Base-by-base conservation (phyloP, 176 grass and related monocot species). In the Canna indica region DNA sequence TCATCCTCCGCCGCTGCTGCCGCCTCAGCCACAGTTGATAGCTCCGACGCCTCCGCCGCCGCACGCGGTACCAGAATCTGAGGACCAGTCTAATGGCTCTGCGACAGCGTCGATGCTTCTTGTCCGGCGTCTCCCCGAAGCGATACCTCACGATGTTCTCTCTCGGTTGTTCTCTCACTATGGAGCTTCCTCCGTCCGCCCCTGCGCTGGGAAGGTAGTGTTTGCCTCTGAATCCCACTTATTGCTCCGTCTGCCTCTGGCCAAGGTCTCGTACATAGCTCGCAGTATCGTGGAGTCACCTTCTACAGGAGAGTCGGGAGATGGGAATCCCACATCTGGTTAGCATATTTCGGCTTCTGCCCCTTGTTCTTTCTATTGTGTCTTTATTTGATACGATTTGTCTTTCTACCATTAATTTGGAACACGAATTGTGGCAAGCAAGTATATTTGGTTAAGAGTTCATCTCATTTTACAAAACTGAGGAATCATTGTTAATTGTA, bases 311-410 rank as follows among this genome's bases (percentile, higher is more conserved):
- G 94, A 68, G 93, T 89, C 12, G 94, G 94, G 10, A 83, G 94
- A 31, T 99, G 94, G 94, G 94, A 99, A 74, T 99, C 94, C n/a
- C 94, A 99, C 70, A 99, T 99, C 64, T 99, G 94, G 94, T 99
- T 25, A 64, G 64, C 50, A 32, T 30, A 13, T 68, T 58, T 27
- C 59, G 47, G 17, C 22, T 44, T 12, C 53, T 74, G 32, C 70
- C n/a, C 20, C 17, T 28, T 44, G 28, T 52, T 52, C 44, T 68
- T 77, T 35, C 42, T 24, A 25, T 33, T 75, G 29, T 70, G 41
- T 70, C 44, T 9, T 44, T 38, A 10, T 59, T 26, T 57, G 30
- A 75, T 41, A 67, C 3, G 33, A 33, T 46, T 46, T 31, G 18
- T 25, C 9, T 65, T 68, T 15, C 65, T n/a, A 54, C n/a, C 53